Evolutionary conservation across 495 filamentous ascomycete species (phyloP).

Genomic region (Xylaria flabelliformis): DNA sequence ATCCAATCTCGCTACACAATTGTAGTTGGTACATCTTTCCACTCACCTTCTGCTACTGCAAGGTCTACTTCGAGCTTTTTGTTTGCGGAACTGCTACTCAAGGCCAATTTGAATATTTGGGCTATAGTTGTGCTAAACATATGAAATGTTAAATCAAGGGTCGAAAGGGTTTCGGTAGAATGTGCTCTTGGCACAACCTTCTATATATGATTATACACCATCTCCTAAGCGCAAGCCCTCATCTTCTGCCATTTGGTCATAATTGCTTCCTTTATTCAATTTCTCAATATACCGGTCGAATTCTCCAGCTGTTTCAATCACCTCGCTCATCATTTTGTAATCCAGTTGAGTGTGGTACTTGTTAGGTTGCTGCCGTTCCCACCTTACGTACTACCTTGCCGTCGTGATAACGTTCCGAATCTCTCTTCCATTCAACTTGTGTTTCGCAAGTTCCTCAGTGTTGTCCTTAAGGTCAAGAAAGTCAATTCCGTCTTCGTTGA

Average conservation of each 20-base stretch:
- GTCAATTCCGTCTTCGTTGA: conserved; percentile 35
- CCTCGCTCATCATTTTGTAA: conserved; percentile 32
- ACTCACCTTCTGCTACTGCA: neutral
- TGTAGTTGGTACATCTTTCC: no score
- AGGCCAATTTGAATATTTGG: neutral
- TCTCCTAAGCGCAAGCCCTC: neutral
- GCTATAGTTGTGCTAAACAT: neutral
- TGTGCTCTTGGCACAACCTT: no score
- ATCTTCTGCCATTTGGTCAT: neutral
- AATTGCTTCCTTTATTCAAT: conserved; percentile 14
- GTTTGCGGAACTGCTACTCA: no score
- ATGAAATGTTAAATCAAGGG: neutral
- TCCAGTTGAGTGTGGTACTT: conserved; percentile 14
- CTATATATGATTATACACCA: neutral
- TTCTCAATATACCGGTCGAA: conserved; percentile 28
- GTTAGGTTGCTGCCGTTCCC: conserved; percentile 17
- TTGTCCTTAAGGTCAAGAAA: conserved; percentile 30
- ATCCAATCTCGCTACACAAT: neutral
- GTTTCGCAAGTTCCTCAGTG: conserved; percentile 10
- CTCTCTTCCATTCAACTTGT: conserved; percentile 47
- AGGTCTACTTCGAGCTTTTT: no score
- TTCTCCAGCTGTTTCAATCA: conserved; percentile 32
- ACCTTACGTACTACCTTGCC: conserved; percentile 35
- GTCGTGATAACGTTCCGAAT: conserved; percentile 20
- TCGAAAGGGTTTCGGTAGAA: neutral